A percentile compares a stretch with the other conserved stretches of the same genome.
Conservation (phyloP, 2,329 filamentous ascomycete genomes). For the Pseudogymnoascus sp. region DNA sequence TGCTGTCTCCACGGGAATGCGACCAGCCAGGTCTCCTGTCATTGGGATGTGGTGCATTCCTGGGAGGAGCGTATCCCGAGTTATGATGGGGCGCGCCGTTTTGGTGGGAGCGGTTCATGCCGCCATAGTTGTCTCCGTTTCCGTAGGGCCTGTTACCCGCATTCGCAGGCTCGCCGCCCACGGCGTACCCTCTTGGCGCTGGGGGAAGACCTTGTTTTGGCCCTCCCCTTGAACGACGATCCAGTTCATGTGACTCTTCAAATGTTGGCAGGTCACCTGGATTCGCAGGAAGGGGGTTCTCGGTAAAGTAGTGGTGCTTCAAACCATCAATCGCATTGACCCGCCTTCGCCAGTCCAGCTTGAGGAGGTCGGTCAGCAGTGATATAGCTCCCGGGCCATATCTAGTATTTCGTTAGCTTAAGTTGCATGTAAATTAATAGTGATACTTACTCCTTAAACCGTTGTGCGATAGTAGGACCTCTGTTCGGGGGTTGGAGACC, state of each 20-base stretch:
- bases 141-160: constrained; percentile 20
- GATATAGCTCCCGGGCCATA: constrained; percentile 66
- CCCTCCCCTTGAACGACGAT: constrained; percentile 81
- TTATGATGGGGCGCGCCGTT: constrained; percentile 24
- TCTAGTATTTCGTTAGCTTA: constrained; percentile 39
- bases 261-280: constrained; percentile 86
- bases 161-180: constrained; percentile 55
- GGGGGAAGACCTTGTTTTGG: constrained; percentile 79
- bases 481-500: constrained; percentile 56
- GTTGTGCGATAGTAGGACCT: constrained; percentile 58
- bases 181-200: constrained; percentile 83
- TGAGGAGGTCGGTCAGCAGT: constrained; percentile 73
- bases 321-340: constrained; percentile 93
- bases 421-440: constrained; percentile 37
- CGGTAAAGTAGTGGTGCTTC: constrained; percentile 84
- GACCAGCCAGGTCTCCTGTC: constrained; percentile 29
- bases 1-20: constrained; percentile 24
- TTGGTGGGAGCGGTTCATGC: constrained; percentile 22
- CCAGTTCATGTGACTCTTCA: constrained; percentile 94
- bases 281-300: constrained; percentile 65
- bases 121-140: constrained; percentile 22
- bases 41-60: constrained; percentile 19
- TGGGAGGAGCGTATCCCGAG: constrained; percentile 13
- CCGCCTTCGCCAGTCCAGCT: constrained; percentile 78
- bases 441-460: constrained; percentile 48